Evolutionary conservation across 1,139 yeast genomes (phyloP).

Genomic region (Taphrina flavorubra): DNA sequence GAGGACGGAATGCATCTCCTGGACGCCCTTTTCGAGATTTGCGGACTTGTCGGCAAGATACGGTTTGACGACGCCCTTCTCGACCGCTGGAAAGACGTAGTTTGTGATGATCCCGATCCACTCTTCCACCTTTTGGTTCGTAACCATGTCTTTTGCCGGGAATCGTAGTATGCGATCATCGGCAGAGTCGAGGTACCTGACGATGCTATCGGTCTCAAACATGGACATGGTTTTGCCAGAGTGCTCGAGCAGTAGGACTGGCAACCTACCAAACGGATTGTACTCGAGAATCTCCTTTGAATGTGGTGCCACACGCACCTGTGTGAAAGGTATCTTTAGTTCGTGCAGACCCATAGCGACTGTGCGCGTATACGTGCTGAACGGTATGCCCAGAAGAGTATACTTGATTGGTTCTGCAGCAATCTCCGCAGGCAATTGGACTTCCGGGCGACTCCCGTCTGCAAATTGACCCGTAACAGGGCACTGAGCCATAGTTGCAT

Average conservation of each 20-base stretch:
- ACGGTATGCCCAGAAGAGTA: conserved; percentile 31
- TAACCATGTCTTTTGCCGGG: conserved; percentile 26
- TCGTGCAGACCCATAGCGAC: conserved; percentile 36
- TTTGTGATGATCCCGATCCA: conserved; percentile 23
- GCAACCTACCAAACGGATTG: conserved; percentile 36
- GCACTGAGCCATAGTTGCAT: conserved; percentile 24
- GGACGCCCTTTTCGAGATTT: conserved; percentile 3
- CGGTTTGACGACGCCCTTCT: conserved; percentile 32
- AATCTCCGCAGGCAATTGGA: conserved; percentile 9
- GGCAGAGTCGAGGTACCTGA: conserved; percentile 32
- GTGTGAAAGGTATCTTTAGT: conserved; percentile 23
- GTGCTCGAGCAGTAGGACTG: conserved; percentile 33
- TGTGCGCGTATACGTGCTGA: conserved; percentile 32
- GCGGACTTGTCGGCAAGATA: conserved; percentile 17
- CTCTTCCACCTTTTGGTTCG: conserved; percentile 31
- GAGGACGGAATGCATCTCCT: conserved; percentile 11
- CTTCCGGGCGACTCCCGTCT: conserved; percentile 36
- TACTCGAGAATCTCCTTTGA: conserved; percentile 23
- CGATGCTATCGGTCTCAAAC: conserved; percentile 31
- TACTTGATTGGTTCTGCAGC: conserved; percentile 23
- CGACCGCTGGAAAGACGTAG: conserved; percentile 28
- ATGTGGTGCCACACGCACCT: conserved; percentile 31
- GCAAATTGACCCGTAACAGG: conserved; percentile 41
- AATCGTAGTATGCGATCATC: conserved; percentile 24
- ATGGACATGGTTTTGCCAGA: conserved; percentile 30